Base-by-base conservation (phyloP, 495 filamentous ascomycete species). In the Hyphodiscus hymeniophilus region DNA sequence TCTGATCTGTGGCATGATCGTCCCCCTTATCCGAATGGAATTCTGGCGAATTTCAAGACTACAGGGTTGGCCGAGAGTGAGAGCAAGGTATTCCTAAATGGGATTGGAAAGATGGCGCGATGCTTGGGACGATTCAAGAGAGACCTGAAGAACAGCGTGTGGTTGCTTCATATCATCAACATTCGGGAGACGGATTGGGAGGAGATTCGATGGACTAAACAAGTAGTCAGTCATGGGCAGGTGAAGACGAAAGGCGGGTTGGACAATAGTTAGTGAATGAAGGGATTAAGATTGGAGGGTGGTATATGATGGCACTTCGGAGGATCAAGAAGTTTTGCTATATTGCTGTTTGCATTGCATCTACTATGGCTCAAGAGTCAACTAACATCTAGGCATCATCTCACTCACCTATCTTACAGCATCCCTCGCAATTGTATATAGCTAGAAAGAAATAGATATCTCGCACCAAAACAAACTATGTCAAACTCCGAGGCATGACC, bases 1-100 rank as follows among this genome's bases (percentile, higher is more conserved):
- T 51, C 68, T 3, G 80, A 84, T 54, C 58, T 82, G 1, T 83
- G 71, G 53, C 74, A 77, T 51, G 67, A 76, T 34, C 64, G 70
- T 11, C 66, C 63, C 8, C 80, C 79, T 7, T 71, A 74, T 51
- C 60, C 74, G 3, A 58, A 59, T 1, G 81, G 76, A 1, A 58
- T 67, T 5, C 70, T 77, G 34, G 57, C 63, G 7, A 62, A 73
- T 35, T 79, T 69, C 70, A 70, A 65, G 47, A 59, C 57, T 1
- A 68, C 64, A 7, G 62, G 61, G 11, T 57, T 75, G 23, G 63
- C 68, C 44, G 71, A 80, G 21, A 62, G 59, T 28, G 71, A 81
- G 36, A 71, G 69, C 23, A 50, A 50, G 23, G 47, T 42, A 0
- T 73, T 77, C 41, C 48, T 75, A 20, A 53, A 52, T 3, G 46